Evolutionary conservation across 2,329 filamentous ascomycete genomes (phyloP).

Genomic region (Lecanicillium sp.): DNA sequence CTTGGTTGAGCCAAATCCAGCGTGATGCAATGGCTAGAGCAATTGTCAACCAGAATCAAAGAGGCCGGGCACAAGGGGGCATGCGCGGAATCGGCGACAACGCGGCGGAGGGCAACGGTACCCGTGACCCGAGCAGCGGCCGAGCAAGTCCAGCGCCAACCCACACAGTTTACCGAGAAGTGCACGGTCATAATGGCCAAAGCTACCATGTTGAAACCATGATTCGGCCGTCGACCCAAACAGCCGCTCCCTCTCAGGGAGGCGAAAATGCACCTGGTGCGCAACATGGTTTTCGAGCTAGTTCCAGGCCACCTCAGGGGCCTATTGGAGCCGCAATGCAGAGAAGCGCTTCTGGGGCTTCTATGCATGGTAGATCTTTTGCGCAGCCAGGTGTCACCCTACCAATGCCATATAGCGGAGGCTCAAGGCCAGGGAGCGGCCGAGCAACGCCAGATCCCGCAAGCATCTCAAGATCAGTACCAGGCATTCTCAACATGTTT

Average conservation of each 20-base stretch:
- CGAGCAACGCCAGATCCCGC: constrained; percentile 37
- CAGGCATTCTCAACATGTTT: constrained; percentile 18
- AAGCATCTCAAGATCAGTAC: constrained; percentile 24
- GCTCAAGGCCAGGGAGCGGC: constrained; percentile 34
- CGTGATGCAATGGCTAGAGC: constrained; percentile 34
- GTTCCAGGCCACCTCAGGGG: constrained; percentile 18
- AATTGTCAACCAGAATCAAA: constrained; percentile 34
- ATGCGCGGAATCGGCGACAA: constrained; percentile 31
- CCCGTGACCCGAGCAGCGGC: constrained; percentile 13
- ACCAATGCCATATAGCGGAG: constrained; percentile 22
- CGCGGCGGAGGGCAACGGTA: constrained; percentile 11
- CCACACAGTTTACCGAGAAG: constrained; percentile 24
- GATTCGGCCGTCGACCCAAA: constrained; percentile 13
- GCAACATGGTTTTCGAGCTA: too few species aligned
- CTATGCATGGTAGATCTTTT: constrained; percentile 26
- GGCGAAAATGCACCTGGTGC: constrained; percentile 31
- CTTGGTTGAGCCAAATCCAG: constrained; percentile 39
- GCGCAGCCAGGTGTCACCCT: constrained; percentile 34
- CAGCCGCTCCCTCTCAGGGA: constrained; percentile 12
- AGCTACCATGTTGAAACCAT: constrained; percentile 27
- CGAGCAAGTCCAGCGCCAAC: constrained; percentile 23
- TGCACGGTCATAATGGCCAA: constrained; percentile 23
- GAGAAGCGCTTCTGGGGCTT: constrained; percentile 39
- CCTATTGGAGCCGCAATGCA: constrained; percentile 44
- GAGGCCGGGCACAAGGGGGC: constrained; percentile 29